phyloP scores from a whole-genome alignment of 1,284 basidiomycete genomes.

The Polyporus tsugae region DNA sequence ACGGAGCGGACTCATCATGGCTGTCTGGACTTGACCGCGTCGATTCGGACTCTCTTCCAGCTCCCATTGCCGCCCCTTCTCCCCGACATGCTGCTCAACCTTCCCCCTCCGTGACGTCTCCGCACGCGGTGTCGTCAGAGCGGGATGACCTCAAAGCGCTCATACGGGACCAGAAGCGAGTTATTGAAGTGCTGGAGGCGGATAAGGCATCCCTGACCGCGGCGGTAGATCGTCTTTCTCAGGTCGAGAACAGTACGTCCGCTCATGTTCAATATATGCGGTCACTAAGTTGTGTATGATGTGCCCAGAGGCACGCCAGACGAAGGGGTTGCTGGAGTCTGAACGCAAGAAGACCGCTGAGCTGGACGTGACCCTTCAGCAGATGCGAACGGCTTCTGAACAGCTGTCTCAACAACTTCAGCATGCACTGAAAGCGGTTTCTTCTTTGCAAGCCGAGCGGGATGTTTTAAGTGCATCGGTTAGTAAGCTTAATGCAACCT shows the following conservation, averaged over 20 bases:
- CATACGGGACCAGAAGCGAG: constrained; percentile 65
- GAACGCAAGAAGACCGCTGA: constrained; percentile 30
- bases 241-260: constrained; percentile 57
- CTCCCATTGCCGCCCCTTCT: constrained; percentile 36
- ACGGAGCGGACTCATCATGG: constrained; percentile 56
- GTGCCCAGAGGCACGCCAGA: constrained; percentile 37
- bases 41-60: constrained; percentile 40
- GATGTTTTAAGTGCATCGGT: constrained; percentile 9
- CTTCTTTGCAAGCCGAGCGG: constrained; percentile 25
- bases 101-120: constrained; percentile 23
- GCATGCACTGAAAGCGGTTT: constrained; percentile 18
- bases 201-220: constrained; percentile 70
- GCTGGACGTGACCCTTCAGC: constrained; percentile 29
- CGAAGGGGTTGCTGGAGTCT: constrained; percentile 36
- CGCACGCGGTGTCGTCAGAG: constrained; percentile 31
- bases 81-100: constrained; percentile 29
- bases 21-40: constrained; percentile 63
- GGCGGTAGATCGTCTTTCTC: constrained; percentile 45
- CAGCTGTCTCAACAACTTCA: constrained; percentile 26
- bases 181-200: constrained; percentile 71
- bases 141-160: constrained; percentile 44
- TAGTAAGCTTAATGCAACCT: constrained; percentile 13
- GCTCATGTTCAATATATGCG: constrained; percentile 3
- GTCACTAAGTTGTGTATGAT: not conserved
- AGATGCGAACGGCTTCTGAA: constrained; percentile 23